Base-by-base conservation (phyloP, 1,139 yeast species). In the Schwanniomyces etchellsii region DNA sequence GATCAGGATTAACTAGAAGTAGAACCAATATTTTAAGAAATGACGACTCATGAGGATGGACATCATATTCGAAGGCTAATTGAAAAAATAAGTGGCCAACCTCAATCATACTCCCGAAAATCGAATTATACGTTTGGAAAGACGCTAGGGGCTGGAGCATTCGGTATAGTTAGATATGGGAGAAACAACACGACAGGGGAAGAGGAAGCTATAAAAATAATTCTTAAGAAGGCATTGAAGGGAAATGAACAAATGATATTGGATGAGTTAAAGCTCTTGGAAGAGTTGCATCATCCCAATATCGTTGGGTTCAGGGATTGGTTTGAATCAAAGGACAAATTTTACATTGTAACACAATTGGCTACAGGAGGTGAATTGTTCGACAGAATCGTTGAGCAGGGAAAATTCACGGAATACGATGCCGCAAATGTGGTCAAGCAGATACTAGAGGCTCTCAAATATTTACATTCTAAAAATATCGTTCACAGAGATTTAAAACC, bases 401-500 rank as follows among this genome's bases (percentile, higher is more conserved):
- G 95, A 2, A 70, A 76, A 32, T 88, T 85, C 52, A 83, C 95
- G 3, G 96, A 88, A 52, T 71, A 66, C 39, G 95, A 88, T 52
- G 96, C 96, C 2, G 78, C 81, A 2, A 50, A 62, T 33, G 80
- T 85, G 17, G 61, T 88, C 16, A 60, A 67, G 7, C 93, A 88
- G 51, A 70, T 86, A 34, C 60, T 86, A 28, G 73, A 74, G 32
- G 96, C 96, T 2, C 65, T 88, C 26, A 63, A 67, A 30, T 88
- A 88, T 50, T 66, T 88, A 36, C 96, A 88, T 49, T 55, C 63
- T 20, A 62, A 66, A 39, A 74, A 85, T 54, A 83, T 88, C 50
- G 95, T 88, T 5, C 96, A 88, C 53, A 72, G 96, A 32, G 96
- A 88, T 53, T 66, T 88, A 43, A 88, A 88, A 60, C 96, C 96